Evolutionary conservation across 2,329 filamentous ascomycete species (phyloP).

Genomic region (Diplodia seriata): DNA sequence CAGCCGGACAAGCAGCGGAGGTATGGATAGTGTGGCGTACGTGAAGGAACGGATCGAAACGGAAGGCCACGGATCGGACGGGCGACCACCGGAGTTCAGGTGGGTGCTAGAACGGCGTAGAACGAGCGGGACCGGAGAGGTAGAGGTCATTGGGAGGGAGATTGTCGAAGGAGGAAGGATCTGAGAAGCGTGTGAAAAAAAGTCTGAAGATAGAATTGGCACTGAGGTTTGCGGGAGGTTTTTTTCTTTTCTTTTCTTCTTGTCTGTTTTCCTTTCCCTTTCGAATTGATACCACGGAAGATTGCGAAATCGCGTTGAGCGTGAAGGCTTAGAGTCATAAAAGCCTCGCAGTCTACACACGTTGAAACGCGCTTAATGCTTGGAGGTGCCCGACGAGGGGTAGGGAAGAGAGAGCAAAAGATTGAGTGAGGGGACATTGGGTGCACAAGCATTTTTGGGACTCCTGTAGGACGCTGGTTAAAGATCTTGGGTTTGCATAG

Average conservation of each 20-base stretch:
- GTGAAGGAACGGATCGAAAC: slow-evolving; percentile 51
- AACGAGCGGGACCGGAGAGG: slow-evolving; percentile 69
- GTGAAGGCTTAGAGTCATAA: background rate
- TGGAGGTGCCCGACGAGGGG: background rate
- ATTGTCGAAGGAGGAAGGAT: slow-evolving; percentile 64
- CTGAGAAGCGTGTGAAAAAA: slow-evolving; percentile 33
- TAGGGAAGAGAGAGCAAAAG: background rate
- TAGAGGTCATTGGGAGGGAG: slow-evolving; percentile 70
- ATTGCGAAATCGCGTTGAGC: background rate
- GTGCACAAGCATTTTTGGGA: background rate
- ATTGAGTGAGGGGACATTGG: background rate
- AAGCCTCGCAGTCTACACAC: background rate
- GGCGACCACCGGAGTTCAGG: slow-evolving; percentile 5
- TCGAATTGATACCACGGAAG: background rate
- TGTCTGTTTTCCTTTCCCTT: background rate
- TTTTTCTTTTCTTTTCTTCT: background rate
- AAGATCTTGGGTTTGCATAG: slow-evolving; percentile 22
- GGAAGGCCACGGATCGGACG: background rate
- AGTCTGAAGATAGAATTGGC: background rate
- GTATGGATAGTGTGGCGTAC: slow-evolving; percentile 74
- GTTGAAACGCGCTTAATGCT: background rate
- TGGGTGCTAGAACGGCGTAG: slow-evolving; percentile 75
- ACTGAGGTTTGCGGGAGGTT: background rate
- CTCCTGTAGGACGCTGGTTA: background rate
- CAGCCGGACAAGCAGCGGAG: slow-evolving; percentile 54